Conservation (phyloP, 192 early-diverging fungal genomes). For the Backusella westeae region DNA sequence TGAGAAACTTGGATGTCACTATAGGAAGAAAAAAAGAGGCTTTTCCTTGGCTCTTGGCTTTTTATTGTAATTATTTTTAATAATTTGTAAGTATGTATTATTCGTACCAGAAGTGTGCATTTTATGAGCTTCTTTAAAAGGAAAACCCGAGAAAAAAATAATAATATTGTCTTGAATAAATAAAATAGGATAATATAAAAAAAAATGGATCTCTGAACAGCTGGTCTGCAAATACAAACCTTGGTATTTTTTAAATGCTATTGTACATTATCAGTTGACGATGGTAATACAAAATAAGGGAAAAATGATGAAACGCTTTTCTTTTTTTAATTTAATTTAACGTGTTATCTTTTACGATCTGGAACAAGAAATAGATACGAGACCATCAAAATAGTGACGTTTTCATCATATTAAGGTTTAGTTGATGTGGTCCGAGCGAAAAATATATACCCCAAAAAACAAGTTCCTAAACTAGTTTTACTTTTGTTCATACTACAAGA, state of each 20-base stretch:
- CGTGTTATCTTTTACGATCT: background rate
- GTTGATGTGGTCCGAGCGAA: background rate
- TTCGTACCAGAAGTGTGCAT: background rate
- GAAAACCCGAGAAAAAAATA: background rate
- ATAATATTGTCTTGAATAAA: background rate
- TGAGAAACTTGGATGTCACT: background rate
- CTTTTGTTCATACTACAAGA: too few relatives aligned
- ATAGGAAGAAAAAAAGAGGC: background rate
- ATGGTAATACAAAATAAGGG: background rate
- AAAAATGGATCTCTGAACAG: too few relatives aligned
- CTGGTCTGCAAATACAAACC: background rate
- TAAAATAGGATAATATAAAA: background rate
- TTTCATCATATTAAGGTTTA: background rate
- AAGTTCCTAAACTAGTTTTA: background rate
- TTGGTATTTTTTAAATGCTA: too few relatives aligned
- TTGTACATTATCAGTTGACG: background rate
- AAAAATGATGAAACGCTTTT: background rate
- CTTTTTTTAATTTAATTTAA: background rate
- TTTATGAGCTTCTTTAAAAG: background rate
- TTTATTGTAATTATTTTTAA: background rate
- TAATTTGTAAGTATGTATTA: background rate
- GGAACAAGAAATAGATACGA: background rate
- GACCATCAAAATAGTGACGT: background rate
- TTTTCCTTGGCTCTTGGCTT: constrained; percentile 5
- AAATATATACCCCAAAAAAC: background rate